Conservation (phyloP, 208 protist species). For the Sergeia podlipaevii region DNA sequence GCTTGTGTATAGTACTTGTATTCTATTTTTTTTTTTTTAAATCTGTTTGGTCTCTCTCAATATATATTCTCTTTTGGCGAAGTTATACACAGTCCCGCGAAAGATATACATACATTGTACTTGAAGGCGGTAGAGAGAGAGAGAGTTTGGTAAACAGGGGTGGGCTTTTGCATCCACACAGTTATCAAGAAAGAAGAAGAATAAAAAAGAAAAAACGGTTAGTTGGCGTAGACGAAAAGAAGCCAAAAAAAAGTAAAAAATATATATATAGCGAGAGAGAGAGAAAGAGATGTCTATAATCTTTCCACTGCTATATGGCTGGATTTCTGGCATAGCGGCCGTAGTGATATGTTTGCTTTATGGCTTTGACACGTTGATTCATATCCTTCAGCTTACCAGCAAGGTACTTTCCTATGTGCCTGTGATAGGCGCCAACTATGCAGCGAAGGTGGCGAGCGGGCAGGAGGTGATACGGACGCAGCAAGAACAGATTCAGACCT, state of each 20-base stretch:
- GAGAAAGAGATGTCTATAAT: constrained; percentile 15
- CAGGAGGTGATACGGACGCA: not conserved
- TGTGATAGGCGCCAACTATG: not conserved
- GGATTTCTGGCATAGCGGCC: constrained; percentile 29
- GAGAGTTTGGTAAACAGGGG: too few relatives aligned
- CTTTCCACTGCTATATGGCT: constrained; percentile 46
- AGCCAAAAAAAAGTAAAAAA: constrained; percentile 4
- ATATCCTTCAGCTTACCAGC: constrained; percentile 18
- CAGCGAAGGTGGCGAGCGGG: not conserved
- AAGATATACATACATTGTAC: too few relatives aligned
- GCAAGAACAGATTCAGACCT: not conserved
- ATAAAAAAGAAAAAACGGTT: too few relatives aligned
- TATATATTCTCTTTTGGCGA: too few relatives aligned
- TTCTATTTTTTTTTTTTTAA: constrained; percentile 6
- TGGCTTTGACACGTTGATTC: constrained; percentile 30
- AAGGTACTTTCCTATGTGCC: not conserved
- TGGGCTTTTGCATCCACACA: too few relatives aligned
- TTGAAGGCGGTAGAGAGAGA: too few relatives aligned
- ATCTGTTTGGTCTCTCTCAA: not conserved
- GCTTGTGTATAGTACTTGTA: not conserved
- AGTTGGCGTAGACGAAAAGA: constrained; percentile 3
- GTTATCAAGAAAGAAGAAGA: too few relatives aligned
- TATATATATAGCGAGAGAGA: not conserved
- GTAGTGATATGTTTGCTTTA: constrained; percentile 49
- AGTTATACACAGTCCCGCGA: too few relatives aligned